Percentiles rank a stretch among this genome's conserved stretches.
Conservation (phyloP, 2,329 filamentous ascomycete species). For the Apiospora sp. region DNA sequence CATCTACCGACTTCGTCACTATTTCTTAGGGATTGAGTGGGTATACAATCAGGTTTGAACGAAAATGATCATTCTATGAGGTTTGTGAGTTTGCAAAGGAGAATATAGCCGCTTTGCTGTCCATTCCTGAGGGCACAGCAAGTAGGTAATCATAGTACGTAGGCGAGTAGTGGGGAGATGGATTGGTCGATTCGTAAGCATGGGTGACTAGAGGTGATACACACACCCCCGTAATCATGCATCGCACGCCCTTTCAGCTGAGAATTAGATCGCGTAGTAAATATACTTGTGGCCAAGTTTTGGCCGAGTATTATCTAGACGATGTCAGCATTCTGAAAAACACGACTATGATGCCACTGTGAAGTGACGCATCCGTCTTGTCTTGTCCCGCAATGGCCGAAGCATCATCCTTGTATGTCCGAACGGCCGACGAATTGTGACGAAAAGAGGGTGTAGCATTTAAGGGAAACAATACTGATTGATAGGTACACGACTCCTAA, state of each 20-base stretch:
- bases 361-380: not conserved
- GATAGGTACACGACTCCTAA: constrained; percentile 1
- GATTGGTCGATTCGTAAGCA: constrained; percentile 16
- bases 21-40: not conserved
- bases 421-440: not conserved
- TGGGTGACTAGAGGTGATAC: not conserved
- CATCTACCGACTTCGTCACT: not conserved
- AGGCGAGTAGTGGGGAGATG: not conserved
- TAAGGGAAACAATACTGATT: not conserved
- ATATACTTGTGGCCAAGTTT: not conserved
- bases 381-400: not conserved
- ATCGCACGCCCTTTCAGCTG: not conserved
- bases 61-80: not conserved
- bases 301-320: not conserved
- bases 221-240: not conserved
- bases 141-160: not conserved
- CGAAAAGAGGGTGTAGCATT: not conserved
- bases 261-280: too few species aligned
- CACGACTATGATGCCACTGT: not conserved
- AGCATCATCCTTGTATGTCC: not conserved
- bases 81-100: not conserved
- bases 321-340: not conserved
- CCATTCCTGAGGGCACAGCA: not conserved
- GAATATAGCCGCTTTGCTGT: not conserved
- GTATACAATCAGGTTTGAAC: not conserved